phyloP scores from a whole-genome alignment of 345 rosid genomes.

The Salix brachista region DNA sequence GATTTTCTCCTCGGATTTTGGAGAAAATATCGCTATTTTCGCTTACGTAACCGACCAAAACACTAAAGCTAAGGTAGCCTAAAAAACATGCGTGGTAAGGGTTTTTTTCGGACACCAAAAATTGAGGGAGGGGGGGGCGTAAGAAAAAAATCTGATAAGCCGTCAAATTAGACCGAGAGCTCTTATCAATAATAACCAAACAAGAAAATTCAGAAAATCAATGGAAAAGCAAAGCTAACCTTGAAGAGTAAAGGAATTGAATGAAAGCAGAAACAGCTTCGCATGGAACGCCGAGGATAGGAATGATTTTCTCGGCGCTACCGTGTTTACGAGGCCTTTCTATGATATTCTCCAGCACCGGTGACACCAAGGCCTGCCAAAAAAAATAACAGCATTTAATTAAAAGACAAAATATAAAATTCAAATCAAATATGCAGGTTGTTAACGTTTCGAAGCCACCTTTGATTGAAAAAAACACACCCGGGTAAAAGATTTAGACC shows the following conservation, averaged over 20 bases:
- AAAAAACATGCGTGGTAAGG: not conserved
- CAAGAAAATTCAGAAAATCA: not conserved
- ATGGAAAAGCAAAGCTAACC: conserved; percentile 36
- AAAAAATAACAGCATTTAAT: not conserved
- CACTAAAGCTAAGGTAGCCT: not conserved
- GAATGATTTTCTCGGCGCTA: conserved; percentile 48
- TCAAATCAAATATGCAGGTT: not conserved
- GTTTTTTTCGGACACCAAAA: not conserved
- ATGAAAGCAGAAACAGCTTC: conserved; percentile 69
- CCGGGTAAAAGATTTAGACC: not conserved
- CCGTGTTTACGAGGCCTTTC: conserved; percentile 48
- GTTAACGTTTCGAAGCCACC: not conserved
- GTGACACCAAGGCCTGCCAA: conserved; percentile 60
- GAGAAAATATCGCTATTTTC: not conserved
- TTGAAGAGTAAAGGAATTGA: conserved; percentile 55
- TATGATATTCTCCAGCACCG: conserved; percentile 57
- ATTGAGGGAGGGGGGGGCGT: not conserved
- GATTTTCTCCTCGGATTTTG: not conserved
- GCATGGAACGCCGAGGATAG: conserved; percentile 77
- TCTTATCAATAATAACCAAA: not conserved
- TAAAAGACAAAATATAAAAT: not conserved
- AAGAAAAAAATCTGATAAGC: not conserved
- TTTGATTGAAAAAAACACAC: not conserved
- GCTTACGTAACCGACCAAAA: conserved; percentile 11
- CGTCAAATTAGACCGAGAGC: conserved; percentile 4